Base-by-base conservation (phyloP, 768 basidiomycete genomes). In the Kockovaella imperatae region DNA sequence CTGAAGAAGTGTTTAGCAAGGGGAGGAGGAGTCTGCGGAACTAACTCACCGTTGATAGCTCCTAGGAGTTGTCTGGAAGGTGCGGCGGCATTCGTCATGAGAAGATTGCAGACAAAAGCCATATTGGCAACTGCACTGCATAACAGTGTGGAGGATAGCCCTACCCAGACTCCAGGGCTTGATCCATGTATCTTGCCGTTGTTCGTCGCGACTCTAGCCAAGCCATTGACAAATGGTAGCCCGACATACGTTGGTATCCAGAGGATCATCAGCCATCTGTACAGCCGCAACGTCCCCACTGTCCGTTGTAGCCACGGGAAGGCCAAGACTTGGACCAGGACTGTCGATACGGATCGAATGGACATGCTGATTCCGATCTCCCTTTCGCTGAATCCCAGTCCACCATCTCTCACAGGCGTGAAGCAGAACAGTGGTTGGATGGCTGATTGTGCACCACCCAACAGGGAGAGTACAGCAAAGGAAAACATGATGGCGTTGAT, bases 361-460 rank as follows among this genome's bases (percentile, higher is more conserved):
- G 59, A 58, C 35, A 64, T 56, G 28, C 50, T 59, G 26, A 47
- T 36, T 17, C 62, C 62, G 42, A 64, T 64, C 10, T 52, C 32
- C 6, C 47, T 38, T 38, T 53, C 56, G 36, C 39, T 35, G 39
- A 64, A 61, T 1, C 52, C 57, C 35, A 64, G 49, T 20, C 62
- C 62, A 30, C 62, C 62, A 18, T 56, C 50, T 7, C 17, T 13
- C 3, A 58, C 47, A 1, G 62, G 59, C 1, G 62, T 64, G 36
- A 64, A 64, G 50, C 62, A 64, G 54, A 59, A 64, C n/a, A 64
- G 48, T 8, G 62, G 62, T 23, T 58, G 42, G 15, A 64, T 35
- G 1, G 47, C 62, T 4, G 38, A 29, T 10, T 58, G 42, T 10
- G 53, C 48, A 6, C 48, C 52, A 13, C 57, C 59, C 28, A 54